Conservation (phyloP, 2,329 filamentous ascomycete species). For the Pseudogymnoascus sp. region DNA sequence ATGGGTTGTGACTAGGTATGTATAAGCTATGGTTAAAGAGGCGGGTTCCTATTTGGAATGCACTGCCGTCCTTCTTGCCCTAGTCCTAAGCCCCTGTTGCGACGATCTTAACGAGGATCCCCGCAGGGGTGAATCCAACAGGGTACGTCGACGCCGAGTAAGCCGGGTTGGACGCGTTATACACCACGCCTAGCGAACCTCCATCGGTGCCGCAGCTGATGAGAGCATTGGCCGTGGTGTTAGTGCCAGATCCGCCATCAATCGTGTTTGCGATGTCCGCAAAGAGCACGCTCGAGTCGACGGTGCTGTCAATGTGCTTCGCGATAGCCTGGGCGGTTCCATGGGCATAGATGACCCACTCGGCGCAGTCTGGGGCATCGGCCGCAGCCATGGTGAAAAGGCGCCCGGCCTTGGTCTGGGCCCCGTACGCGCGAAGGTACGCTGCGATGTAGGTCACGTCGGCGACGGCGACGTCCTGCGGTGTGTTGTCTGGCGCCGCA, state of each 20-base stretch:
- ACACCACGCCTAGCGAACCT: constrained; percentile 17
- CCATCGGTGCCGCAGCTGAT: constrained; percentile 28
- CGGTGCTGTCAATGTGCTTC: constrained; percentile 17
- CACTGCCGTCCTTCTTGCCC: too few species aligned
- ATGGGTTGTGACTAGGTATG: background rate
- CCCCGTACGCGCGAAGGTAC: constrained; percentile 18
- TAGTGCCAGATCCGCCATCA: constrained; percentile 39
- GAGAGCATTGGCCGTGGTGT: constrained; percentile 10
- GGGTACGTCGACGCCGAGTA: constrained; percentile 13
- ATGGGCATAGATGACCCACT: constrained; percentile 16
- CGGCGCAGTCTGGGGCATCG: constrained; percentile 17
- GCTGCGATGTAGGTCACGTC: constrained; percentile 15
- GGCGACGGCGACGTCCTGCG: constrained; percentile 11
- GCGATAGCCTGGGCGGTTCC: constrained; percentile 13
- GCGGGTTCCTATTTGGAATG: too few species aligned
- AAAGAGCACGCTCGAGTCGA: constrained; percentile 42
- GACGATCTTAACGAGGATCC: background rate
- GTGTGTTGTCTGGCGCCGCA: constrained; percentile 8
- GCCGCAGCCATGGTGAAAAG: constrained; percentile 16
- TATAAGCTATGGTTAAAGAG: too few species aligned
- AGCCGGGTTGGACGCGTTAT: constrained; percentile 14
- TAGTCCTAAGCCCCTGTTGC: too few species aligned
- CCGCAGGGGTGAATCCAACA: background rate
- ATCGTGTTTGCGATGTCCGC: constrained; percentile 37
- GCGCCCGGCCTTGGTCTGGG: constrained; percentile 11